Base-by-base conservation (phyloP, 2,329 filamentous ascomycete genomes). In the Venturia carpophila region DNA sequence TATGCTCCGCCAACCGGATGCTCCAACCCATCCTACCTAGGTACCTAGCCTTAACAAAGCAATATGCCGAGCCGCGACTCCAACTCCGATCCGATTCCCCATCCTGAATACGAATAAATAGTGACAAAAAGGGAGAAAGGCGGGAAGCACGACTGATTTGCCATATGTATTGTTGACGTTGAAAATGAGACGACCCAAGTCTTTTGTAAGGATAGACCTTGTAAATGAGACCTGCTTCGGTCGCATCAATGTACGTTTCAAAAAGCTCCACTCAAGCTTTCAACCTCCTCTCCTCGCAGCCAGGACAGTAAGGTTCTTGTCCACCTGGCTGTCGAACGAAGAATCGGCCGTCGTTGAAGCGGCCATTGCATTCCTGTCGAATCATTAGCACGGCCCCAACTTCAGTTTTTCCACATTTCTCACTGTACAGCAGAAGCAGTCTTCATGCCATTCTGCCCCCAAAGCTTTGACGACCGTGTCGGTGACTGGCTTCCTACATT, bases 391-490 rank as follows among this genome's bases (percentile, higher is more conserved):
- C 39, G 55, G 39, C 9, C 65, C 13, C 27, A 19, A 30, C 30
- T 11, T 7, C 39, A 63, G 9, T 5, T 5, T 60, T n/a, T 15
- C 67, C n/a, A 19, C 24, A 42, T 9, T 24, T 75, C 79, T 75
- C 72, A 82, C 80, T 69, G 76, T 83, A 74, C 94, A 99, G 65
- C 87, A 86, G 78, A 99, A 99, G 76, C 94, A 99, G 67, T 86
- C 82, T 65, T 91, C 87, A 77, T 99, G 94, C 92, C 94, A 99
- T 78, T 97, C 93, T 15, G 86, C 87, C 5, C 91, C 93, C 55
- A 99, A 80, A 0, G 94, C 94, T 73, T 89, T 88, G 24, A 99
- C 87, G 66, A 97, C 95, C 73, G 93, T 86, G 62, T 96, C 93
- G 63, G 94, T 87, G 64, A 97, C 92, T 10, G 92, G 89, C 71